These are phyloP conservation scores for Colletotrichum cuscutae DNA, from an alignment of 2,329 filamentous ascomycete species.

Conservation along the genomic window DNA sequence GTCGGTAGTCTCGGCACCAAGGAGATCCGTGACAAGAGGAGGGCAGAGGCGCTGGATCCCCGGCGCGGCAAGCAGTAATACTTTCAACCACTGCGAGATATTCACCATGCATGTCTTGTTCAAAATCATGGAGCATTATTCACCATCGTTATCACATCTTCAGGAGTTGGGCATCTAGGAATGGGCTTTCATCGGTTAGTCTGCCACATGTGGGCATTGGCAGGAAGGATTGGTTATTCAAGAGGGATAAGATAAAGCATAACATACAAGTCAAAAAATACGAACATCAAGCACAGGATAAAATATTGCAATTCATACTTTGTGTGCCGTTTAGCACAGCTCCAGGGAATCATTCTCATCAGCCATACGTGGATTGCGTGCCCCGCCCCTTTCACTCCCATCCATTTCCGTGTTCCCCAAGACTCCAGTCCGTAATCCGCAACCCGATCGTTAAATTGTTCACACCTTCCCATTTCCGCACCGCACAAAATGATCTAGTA, in stretches of 20 bases:
- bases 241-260: neutral
- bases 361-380: neutral
- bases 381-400: neutral
- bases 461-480: neutral
- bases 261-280: neutral
- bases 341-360: constrained; percentile 3
- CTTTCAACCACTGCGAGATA: neutral
- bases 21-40: constrained; percentile 87
- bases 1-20: constrained; percentile 90
- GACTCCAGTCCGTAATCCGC: neutral
- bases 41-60: constrained; percentile 83
- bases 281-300: neutral
- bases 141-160: neutral
- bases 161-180: neutral
- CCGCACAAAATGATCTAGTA: constrained; percentile 24
- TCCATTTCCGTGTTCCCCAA: constrained; percentile 2
- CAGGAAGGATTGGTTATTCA: neutral
- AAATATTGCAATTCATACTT: constrained; percentile 13
- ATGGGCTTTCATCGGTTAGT: neutral
- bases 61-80: constrained; percentile 69
- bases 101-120: neutral
- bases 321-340: neutral
- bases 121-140: neutral
- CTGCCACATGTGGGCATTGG: neutral
- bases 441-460: neutral